Evolutionary conservation across 495 filamentous ascomycete genomes (phyloP), one percentile per base, ranked within the genome.

Genomic region (Trichoderma virens): DNA sequence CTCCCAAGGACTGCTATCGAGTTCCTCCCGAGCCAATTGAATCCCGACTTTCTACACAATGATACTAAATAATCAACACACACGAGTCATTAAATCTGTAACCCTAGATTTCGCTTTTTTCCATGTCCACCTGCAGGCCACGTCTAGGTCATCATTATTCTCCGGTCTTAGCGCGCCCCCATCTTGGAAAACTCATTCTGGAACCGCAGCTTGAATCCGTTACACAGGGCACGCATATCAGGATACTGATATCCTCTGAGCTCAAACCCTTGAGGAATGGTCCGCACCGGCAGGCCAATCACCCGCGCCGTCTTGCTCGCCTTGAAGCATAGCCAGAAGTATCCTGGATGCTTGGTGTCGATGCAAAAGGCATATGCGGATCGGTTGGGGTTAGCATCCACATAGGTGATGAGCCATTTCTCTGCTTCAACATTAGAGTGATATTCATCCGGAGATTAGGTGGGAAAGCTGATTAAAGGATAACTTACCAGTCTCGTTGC

Each of bases 251-350:
- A 88, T 69, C 87, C 88, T 72, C 90, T 84, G 65, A 98, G 81
- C 77, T 97, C 93, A 70, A 90, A 98, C 14, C 75, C 82, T 64
- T 92, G 87, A 1, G 94, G 95, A 16, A 98, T 85, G 41, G 98
- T 87, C 71, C 92, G 92, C 64, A 98, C 91, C 8, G 84, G 85
- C 93, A 92, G 98, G 66, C 84, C 86, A 54, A 88, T 84, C 34
- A 93, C 81, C 38, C 75, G 76, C 2, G 92, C 88, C 34, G 79
- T 77, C 67, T 87, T 82, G 47, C 90, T 92, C 8, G 93, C 91
- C 78, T 97, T 97, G 84, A 96, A 98, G 80, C 92, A 94, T 32
- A 98, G 85, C 71, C 80, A 87, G 77, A 98, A 98, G 77, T 96
- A 98, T 45, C 95, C 95, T 2, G 95, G 89, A 71, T 93, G 88